Evolutionary conservation across 352 stramenopile genomes (phyloP), one percentile per base, ranked within the genome.

Genomic region (Globisporangium emineosum): DNA sequence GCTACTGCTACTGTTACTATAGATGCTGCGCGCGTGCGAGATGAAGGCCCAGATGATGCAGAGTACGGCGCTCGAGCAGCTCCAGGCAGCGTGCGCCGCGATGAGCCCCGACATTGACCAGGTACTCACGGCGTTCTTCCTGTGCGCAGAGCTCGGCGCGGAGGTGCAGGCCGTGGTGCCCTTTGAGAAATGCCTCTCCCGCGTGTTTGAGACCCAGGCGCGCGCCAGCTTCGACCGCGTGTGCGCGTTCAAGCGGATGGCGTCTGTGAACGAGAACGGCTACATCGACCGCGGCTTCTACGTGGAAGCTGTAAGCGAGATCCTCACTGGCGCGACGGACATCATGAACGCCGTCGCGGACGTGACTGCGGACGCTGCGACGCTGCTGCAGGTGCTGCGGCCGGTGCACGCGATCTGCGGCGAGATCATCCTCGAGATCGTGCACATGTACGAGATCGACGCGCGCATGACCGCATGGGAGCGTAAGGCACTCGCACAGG

Each of bases 201-300:
- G 66, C 30, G 79, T 88, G 13, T 94, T 92, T 67, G 66, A 73
- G 10, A 80, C 71, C 4, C 79, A 88, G 45, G 75, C 81, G 13
- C 71, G 69, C 10, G 73, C 77, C 5, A 77, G 79, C 30, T 68
- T 92, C 9, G 79, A 89, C 43, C 69, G 69, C 50, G 79, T 94
- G 13, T 63, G 57, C 37, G 58, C 61, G 29, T 77, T 70, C 61
- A 92, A 92, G 70, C 71, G 68, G 17, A 66, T 70, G 2, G 84
- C 86, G 6, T 72, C 73, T 23, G 81, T 86, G 3, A 95, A 93
- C 58, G 78, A 85, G 61, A 71, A 92, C 67, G 86, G 86, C 61
- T 95, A 95, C 72, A 92, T 93, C 60, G 84, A 93, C 57, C 84
- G 84, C 62, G 73, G 75, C n/a, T 89, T 91, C 57, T 93, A 93